Evolutionary conservation across 306 rosid species (phyloP).

Genomic region (Hylodesmum podocarpum): DNA sequence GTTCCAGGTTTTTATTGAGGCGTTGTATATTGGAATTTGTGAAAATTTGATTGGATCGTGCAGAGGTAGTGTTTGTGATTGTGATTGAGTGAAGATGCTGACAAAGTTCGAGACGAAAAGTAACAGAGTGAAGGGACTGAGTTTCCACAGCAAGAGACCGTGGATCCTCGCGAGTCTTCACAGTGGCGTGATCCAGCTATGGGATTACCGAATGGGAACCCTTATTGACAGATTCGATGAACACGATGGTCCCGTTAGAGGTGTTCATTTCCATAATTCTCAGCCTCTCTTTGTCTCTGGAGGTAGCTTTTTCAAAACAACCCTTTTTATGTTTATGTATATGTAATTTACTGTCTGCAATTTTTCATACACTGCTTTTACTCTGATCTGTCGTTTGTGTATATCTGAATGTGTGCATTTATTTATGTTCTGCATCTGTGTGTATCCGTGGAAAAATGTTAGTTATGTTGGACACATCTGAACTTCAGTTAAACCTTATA

Average conservation of each 20-base stretch:
- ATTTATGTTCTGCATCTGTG: neutral
- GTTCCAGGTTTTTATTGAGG: conserved; percentile 7
- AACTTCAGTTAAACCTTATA: neutral
- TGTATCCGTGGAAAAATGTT: neutral
- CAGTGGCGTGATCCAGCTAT: conserved; percentile 99
- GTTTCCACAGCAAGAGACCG: conserved; percentile 93
- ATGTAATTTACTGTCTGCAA: neutral
- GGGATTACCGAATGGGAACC: conserved; percentile 99
- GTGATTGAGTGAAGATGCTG: conserved; percentile 66
- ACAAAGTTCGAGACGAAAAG: conserved; percentile 98
- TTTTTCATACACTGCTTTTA: neutral
- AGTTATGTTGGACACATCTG: neutral
- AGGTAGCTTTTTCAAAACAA: conserved; percentile 54
- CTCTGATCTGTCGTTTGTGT: conserved; percentile 30
- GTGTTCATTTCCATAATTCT: conserved; percentile 94
- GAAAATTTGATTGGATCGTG: conserved; percentile 38
- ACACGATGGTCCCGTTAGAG: conserved; percentile 98
- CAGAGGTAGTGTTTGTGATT: conserved; percentile 31
- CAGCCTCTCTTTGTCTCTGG: conserved; percentile 97
- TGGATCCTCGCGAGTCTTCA: conserved; percentile 99
- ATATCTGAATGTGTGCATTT: neutral
- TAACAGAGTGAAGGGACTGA: conserved; percentile 95
- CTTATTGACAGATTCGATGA: conserved; percentile 91
- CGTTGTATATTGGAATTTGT: conserved; percentile 22
- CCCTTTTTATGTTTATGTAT: neutral